Conservation (phyloP, 2,329 filamentous ascomycete genomes). For the Sarocladiaceae sp. region DNA sequence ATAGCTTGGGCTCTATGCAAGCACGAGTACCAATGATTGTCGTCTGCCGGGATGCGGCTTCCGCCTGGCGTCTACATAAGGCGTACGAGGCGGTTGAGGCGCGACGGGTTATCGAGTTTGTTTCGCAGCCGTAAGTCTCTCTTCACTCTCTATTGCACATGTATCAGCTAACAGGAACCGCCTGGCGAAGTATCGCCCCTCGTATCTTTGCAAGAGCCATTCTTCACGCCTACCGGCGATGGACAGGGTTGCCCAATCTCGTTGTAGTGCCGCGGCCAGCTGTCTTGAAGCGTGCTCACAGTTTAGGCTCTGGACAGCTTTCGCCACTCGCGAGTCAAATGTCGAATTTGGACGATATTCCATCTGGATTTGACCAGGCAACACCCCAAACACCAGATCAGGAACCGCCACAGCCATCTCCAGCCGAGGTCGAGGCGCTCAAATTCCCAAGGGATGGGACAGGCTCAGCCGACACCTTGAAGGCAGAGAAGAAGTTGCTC, state of each 20-base stretch:
- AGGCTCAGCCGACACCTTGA: neutral
- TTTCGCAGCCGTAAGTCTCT: conserved; percentile 32
- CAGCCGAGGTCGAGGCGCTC: no score
- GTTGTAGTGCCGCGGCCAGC: neutral
- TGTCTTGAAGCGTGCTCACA: neutral
- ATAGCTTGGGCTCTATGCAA: neutral
- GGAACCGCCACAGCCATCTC: no score
- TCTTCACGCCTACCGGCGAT: conserved; percentile 19
- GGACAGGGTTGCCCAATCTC: conserved; percentile 12
- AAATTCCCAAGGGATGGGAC: no score
- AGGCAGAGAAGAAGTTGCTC: conserved; percentile 21
- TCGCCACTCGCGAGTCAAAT: neutral
- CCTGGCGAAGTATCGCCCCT: neutral
- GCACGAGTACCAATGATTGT: conserved; percentile 21
- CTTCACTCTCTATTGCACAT: neutral
- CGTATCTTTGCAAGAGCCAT: conserved; percentile 20
- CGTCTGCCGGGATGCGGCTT: conserved; percentile 26
- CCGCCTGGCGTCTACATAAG: conserved; percentile 21
- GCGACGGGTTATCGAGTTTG: conserved; percentile 27
- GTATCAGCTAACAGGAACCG: neutral
- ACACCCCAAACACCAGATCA: no score
- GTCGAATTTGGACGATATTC: no score
- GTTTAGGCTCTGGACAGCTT: neutral
- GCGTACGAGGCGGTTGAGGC: conserved; percentile 14
- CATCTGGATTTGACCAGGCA: no score